These are phyloP conservation scores for Moesziomyces globuligerus DNA, from an alignment of 1,284 basidiomycete genomes.

Conservation along the genomic window DNA sequence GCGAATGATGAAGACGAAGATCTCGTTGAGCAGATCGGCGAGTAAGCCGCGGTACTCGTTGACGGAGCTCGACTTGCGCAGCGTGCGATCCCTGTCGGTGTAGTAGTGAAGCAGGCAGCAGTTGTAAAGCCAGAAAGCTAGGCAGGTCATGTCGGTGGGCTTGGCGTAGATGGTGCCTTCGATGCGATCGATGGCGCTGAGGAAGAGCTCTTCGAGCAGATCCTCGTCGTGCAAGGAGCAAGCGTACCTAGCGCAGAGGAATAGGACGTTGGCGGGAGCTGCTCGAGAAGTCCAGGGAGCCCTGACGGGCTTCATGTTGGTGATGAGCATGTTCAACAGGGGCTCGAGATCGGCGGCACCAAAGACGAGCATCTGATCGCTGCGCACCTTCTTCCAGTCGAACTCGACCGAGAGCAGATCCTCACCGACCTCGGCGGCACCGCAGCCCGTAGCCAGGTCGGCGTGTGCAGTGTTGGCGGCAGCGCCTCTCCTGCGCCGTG, in stretches of 20 bases:
- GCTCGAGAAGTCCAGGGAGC: slow-evolving; percentile 65
- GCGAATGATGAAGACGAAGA: slow-evolving; percentile 92
- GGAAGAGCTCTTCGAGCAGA: slow-evolving; percentile 85
- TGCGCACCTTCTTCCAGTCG: slow-evolving; percentile 49
- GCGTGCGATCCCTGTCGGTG: slow-evolving; percentile 72
- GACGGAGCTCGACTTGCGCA: slow-evolving; percentile 31
- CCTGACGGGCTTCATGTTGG: slow-evolving; percentile 73
- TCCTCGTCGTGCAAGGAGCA: slow-evolving; percentile 69
- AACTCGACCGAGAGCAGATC: slow-evolving; percentile 56
- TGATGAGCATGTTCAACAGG: slow-evolving; percentile 82
- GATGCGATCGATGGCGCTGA: slow-evolving; percentile 88
- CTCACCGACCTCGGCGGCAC: slow-evolving; percentile 56
- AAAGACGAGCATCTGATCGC: slow-evolving; percentile 82
- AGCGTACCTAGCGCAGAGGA: slow-evolving; percentile 77
- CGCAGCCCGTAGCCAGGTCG: slow-evolving; percentile 54
- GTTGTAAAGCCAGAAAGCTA: slow-evolving; percentile 96
- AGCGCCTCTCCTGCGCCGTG: slow-evolving; percentile 29
- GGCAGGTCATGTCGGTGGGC: slow-evolving; percentile 80
- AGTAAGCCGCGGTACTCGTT: slow-evolving; percentile 48
- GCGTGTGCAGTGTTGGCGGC: slow-evolving; percentile 30
- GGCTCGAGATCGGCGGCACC: slow-evolving; percentile 79
- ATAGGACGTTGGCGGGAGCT: slow-evolving; percentile 68
- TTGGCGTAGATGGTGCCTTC: slow-evolving; percentile 82
- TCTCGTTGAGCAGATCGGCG: slow-evolving; percentile 81
- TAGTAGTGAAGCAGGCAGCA: slow-evolving; percentile 88